Percentiles rank a stretch among this genome's conserved stretches.
These are phyloP conservation scores for Royoungia palumana DNA, from an alignment of 768 basidiomycete species.

Conservation along the genomic window DNA sequence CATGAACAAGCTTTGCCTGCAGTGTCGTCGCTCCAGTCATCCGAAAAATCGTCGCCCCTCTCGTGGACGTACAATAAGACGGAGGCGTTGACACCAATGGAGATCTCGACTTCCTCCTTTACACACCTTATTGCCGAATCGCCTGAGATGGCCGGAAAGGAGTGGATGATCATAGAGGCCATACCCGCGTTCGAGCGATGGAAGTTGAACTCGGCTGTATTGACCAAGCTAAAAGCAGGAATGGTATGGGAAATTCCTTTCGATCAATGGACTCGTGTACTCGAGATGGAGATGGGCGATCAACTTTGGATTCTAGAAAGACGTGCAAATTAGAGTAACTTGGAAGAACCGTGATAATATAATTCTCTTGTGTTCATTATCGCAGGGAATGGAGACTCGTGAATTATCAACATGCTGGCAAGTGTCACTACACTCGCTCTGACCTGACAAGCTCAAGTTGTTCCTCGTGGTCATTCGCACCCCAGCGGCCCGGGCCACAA, in stretches of 20 bases:
- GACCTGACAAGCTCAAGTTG: no score
- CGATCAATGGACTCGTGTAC: constrained; percentile 21
- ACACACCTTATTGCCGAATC: constrained; percentile 66
- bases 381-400: no score
- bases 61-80: constrained; percentile 82
- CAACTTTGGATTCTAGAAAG: constrained; percentile 52
- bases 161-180: constrained; percentile 44
- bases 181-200: constrained; percentile 47
- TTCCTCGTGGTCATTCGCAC: background rate
- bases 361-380: no score
- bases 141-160: constrained; percentile 18
- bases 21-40: constrained; percentile 8
- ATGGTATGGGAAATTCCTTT: constrained; percentile 23
- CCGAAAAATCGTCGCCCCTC: constrained; percentile 3
- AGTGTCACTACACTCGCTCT: no score
- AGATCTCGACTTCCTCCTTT: constrained; percentile 41
- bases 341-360: no score
- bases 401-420: no score
- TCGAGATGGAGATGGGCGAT: constrained; percentile 38
- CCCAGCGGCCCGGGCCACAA: constrained; percentile 1
- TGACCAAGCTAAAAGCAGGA: constrained; percentile 17
- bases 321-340: background rate
- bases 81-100: constrained; percentile 52
- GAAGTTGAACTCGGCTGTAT: constrained; percentile 21
- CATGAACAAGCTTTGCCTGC: constrained; percentile 62